phyloP scores from a whole-genome alignment of 176 grass and related monocot species.

The Oryza nivara region DNA sequence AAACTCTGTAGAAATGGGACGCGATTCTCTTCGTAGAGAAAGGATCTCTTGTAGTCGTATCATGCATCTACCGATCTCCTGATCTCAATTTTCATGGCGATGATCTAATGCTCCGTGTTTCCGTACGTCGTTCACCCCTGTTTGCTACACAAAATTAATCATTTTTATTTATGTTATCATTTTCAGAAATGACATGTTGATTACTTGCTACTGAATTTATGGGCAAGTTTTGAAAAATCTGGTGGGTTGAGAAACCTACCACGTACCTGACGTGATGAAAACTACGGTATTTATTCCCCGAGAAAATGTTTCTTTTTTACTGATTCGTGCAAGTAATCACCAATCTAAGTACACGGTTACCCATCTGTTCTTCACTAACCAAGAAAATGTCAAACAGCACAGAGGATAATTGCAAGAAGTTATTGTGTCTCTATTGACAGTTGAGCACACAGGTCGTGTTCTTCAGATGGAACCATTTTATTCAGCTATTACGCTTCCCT shows the following conservation, averaged over 20 bases:
- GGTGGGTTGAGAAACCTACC: constrained; percentile 40
- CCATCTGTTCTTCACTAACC: not conserved
- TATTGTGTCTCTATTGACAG: not conserved
- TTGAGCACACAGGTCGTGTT: too few relatives aligned
- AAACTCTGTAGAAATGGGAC: too few relatives aligned
- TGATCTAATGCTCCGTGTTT: not conserved
- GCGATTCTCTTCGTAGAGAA: too few relatives aligned
- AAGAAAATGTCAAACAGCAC: constrained; percentile 8
- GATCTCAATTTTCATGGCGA: not conserved
- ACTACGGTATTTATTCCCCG: not conserved
- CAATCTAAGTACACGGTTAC: not conserved
- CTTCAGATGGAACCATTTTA: too few relatives aligned
- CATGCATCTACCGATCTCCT: not conserved
- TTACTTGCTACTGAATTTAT: not conserved
- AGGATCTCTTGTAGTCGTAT: too few relatives aligned
- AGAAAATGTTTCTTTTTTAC: too few relatives aligned
- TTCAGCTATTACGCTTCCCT: too few relatives aligned
- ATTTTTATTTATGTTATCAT: not conserved
- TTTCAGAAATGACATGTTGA: not conserved
- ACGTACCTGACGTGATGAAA: not conserved
- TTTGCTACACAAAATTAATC: not conserved
- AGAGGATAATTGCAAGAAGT: not conserved
- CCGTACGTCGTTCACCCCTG: not conserved
- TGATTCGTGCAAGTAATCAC: not conserved
- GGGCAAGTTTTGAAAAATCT: not conserved